These are phyloP conservation scores for Pilasporangium apinafurcum DNA, from an alignment of 352 stramenopile species.

Conservation along the genomic window DNA sequence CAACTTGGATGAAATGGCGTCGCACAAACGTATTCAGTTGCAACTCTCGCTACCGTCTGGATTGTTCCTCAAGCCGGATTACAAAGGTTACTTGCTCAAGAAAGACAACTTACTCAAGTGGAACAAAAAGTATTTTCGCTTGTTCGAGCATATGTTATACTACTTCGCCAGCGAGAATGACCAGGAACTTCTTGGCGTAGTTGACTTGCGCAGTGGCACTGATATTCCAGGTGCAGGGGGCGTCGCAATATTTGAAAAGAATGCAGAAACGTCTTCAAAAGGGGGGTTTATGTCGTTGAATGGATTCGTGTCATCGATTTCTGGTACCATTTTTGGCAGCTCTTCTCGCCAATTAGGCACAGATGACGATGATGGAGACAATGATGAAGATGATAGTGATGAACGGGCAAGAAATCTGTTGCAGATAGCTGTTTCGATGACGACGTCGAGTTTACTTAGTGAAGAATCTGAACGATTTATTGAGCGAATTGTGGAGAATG, in stretches of 20 bases:
- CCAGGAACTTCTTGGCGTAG: conserved; percentile 77
- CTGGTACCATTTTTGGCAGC: conserved; percentile 63
- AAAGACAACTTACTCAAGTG: conserved; percentile 89
- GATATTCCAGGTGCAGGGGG: conserved; percentile 65
- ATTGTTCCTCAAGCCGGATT: conserved; percentile 70
- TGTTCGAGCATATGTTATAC: conserved; percentile 87
- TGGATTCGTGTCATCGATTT: conserved; percentile 76
- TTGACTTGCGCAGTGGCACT: conserved; percentile 65
- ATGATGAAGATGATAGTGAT: conserved; percentile 44
- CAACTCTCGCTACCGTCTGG: conserved; percentile 76
- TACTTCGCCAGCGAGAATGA: conserved; percentile 85
- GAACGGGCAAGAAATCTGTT: conserved; percentile 51
- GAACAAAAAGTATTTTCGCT: conserved; percentile 85
- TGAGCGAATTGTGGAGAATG: conserved; percentile 22
- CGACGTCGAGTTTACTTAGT: conserved; percentile 51
- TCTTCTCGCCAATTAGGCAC: conserved; percentile 40
- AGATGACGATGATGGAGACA: conserved; percentile 20
- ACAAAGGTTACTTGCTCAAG: conserved; percentile 78
- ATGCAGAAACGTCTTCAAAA: conserved; percentile 35
- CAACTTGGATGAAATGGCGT: conserved; percentile 83
- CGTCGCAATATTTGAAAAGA: conserved; percentile 82
- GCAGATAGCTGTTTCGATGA: conserved; percentile 64
- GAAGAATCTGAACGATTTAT: conserved; percentile 65
- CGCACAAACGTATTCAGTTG: conserved; percentile 73
- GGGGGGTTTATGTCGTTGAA: conserved; percentile 77